A percentile compares a stretch with the other conserved stretches of the same genome.
These are phyloP conservation scores for Psilocybe azurescens DNA, from an alignment of 768 basidiomycete genomes.

Conservation along the genomic window DNA sequence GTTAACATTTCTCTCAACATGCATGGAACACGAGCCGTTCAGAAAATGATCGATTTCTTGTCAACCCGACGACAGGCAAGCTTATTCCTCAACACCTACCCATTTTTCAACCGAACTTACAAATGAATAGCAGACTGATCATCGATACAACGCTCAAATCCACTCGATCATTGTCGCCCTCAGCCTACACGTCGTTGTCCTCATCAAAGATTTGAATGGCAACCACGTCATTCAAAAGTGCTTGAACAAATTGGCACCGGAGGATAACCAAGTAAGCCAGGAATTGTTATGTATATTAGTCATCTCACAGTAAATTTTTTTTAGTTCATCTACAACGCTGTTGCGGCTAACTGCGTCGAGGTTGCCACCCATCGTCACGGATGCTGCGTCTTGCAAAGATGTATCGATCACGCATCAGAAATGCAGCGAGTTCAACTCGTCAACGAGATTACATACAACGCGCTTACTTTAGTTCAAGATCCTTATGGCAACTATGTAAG, in stretches of 20 bases:
- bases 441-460: conserved; percentile 98
- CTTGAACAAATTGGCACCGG: conserved; percentile 95
- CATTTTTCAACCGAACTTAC: conserved; percentile 56
- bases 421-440: conserved; percentile 95
- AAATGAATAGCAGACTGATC: conserved; percentile 69
- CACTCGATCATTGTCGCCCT: conserved; percentile 96
- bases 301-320: neutral
- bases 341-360: conserved; percentile 98
- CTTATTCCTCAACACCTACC: conserved; percentile 31
- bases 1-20: conserved; percentile 99
- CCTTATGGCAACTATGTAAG: conserved; percentile 92
- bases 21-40: conserved; percentile 99
- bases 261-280: conserved; percentile 89
- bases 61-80: conserved; percentile 92
- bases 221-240: conserved; percentile 99
- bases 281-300: neutral
- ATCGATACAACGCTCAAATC: conserved; percentile 88
- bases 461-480: conserved; percentile 96
- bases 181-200: conserved; percentile 95
- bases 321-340: conserved; percentile 98
- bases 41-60: conserved; percentile 99
- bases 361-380: conserved; percentile 98
- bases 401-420: conserved; percentile 97
- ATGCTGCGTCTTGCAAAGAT: conserved; percentile 97
- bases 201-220: conserved; percentile 98